Conservation (phyloP, 352 stramenopile species). For the Phytophthora boehmeriae region DNA sequence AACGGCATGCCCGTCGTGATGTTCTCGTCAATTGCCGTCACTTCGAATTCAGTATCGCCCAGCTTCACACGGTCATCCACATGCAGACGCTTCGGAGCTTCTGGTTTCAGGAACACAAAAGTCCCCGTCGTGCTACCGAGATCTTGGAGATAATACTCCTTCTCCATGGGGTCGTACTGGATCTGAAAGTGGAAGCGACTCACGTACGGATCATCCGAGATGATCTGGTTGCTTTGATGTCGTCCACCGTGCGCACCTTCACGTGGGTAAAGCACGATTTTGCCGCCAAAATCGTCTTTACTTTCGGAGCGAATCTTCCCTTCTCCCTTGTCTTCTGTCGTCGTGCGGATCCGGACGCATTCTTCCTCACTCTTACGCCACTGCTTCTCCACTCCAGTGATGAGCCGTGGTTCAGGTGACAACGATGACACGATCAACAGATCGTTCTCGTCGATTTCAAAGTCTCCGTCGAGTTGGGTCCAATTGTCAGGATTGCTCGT, state of each 20-base stretch:
- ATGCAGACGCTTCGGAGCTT: conserved; percentile 70
- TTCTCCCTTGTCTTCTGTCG: conserved; percentile 37
- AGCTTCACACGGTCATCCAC: conserved; percentile 78
- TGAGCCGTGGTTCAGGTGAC: conserved; percentile 51
- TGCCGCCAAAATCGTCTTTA: conserved; percentile 29
- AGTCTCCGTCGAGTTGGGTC: conserved; percentile 33
- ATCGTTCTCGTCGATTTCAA: conserved; percentile 75
- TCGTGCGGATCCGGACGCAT: conserved; percentile 2
- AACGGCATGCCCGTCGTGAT: conserved; percentile 72
- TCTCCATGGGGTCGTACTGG: conserved; percentile 80
- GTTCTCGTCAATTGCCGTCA: conserved; percentile 76
- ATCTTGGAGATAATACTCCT: conserved; percentile 85
- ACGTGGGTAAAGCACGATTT: conserved; percentile 71
- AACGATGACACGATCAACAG: conserved; percentile 77
- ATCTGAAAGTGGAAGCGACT: conserved; percentile 85
- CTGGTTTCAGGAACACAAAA: conserved; percentile 79
- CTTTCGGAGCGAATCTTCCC: conserved; percentile 21
- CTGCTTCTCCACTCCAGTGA: conserved; percentile 16
- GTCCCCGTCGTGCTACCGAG: conserved; percentile 82
- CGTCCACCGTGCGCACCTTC: conserved; percentile 70
- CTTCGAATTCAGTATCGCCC: conserved; percentile 82
- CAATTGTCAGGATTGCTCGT: conserved; percentile 20
- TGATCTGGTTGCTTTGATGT: conserved; percentile 85
- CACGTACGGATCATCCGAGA: conserved; percentile 86
- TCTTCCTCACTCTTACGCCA: conserved; percentile 4